Percentiles rank a stretch among this genome's conserved stretches.
Evolutionary conservation across 1,284 basidiomycete species (phyloP).

Genomic region (Rhizoctonia solani): DNA sequence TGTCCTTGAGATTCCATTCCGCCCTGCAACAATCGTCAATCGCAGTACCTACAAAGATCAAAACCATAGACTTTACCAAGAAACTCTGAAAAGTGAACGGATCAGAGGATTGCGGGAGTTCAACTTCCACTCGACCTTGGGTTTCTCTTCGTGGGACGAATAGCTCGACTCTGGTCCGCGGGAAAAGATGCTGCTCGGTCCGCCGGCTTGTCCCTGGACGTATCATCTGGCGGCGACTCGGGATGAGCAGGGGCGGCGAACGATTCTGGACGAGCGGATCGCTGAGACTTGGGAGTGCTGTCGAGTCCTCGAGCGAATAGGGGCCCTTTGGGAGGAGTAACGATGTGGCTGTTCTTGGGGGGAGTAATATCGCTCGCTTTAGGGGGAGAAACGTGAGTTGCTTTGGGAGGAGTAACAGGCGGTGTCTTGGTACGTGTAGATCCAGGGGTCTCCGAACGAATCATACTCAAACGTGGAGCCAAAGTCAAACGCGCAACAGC

Average conservation of each 20-base stretch:
- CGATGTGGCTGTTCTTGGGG: no score
- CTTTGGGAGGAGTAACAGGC: not conserved
- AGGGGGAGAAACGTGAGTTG: not conserved
- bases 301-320: no score
- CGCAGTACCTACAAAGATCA: not conserved
- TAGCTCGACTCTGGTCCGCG: not conserved
- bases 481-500: not conserved
- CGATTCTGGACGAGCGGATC: not conserved
- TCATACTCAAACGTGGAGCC: not conserved
- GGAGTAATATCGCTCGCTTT: no score
- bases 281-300: conserved; percentile 3
- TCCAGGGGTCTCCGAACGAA: not conserved
- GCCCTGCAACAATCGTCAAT: not conserved
- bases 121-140: not conserved
- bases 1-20: not conserved
- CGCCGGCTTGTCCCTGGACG: not conserved
- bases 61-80: not conserved
- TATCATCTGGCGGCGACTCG: no score
- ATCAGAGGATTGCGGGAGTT: not conserved
- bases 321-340: no score
- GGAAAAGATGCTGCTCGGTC: not conserved
- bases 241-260: no score
- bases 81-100: not conserved
- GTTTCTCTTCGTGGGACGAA: not conserved
- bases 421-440: not conserved